Conservation (phyloP, 164 flowering plant genomes). For the grape (Vitis vinifera) region ASM3070453v1 NC_081814.1:18921001-18921500, state of each 20-base stretch:
- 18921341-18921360: slow-evolving; percentile 79
- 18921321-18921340: slow-evolving; percentile 75
- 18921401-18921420: slow-evolving; percentile 95
- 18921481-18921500: slow-evolving; percentile 95
- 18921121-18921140: background rate
- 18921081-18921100: background rate
- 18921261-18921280: slow-evolving; percentile 48
- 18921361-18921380: slow-evolving; percentile 90
- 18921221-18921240: background rate
- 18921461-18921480: slow-evolving; percentile 85
- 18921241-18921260: background rate
- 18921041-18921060: background rate
- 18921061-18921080: background rate
- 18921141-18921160: background rate
- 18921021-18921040: too few relatives aligned
- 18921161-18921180: too few relatives aligned
- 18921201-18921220: too few relatives aligned
- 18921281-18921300: slow-evolving; percentile 64
- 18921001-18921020: too few relatives aligned
- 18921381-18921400: slow-evolving; percentile 83
- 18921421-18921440: slow-evolving; percentile 93
- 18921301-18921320: slow-evolving; percentile 94
- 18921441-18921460: slow-evolving; percentile 95
- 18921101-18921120: background rate
- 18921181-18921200: too few relatives aligned